Conservation (phyloP, 495 filamentous ascomycete genomes). For the Wilcoxina mikolae region DNA sequence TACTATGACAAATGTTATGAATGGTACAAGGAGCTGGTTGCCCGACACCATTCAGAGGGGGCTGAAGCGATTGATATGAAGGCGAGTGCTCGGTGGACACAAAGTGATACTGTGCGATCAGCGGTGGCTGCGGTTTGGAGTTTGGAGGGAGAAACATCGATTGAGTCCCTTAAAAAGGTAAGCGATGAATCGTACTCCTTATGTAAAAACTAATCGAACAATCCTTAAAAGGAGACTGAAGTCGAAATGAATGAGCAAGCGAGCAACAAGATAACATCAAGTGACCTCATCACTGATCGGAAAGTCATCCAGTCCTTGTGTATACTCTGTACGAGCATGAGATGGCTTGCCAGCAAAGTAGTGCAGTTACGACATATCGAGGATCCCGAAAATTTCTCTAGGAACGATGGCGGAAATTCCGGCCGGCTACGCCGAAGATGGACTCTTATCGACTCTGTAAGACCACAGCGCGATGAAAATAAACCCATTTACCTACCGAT, state of each 20-base stretch:
- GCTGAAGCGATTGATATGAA: slow-evolving; percentile 16
- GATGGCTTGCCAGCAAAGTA: slow-evolving; percentile 81
- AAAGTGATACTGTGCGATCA: slow-evolving; percentile 11
- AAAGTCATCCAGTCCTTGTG: slow-evolving; percentile 73
- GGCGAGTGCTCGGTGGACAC: slow-evolving; percentile 24
- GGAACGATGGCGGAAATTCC: slow-evolving; percentile 16
- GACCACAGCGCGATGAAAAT: slow-evolving; percentile 38
- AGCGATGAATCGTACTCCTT: not conserved
- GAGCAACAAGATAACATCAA: slow-evolving; percentile 50
- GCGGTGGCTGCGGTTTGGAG: slow-evolving; percentile 20
- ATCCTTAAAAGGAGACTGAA: slow-evolving; percentile 19
- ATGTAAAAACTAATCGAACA: not conserved
- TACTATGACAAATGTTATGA: slow-evolving; percentile 83
- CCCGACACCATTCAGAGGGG: slow-evolving; percentile 17
- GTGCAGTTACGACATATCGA: slow-evolving; percentile 59
- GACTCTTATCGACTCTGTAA: slow-evolving; percentile 54
- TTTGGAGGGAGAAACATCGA: not conserved
- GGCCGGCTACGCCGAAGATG: slow-evolving; percentile 45
- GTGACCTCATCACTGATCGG: slow-evolving; percentile 69
- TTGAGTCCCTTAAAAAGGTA: slow-evolving; percentile 18
- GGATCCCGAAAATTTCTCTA: slow-evolving; percentile 25
- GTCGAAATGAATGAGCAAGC: slow-evolving; percentile 36
- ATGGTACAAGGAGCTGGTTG: slow-evolving; percentile 57
- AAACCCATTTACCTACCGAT: slow-evolving; percentile 71
- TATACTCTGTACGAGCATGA: slow-evolving; percentile 89